These are phyloP conservation scores for Tagetes patula DNA, from an alignment of 129 eudicot genomes.

Conservation along the genomic window DNA sequence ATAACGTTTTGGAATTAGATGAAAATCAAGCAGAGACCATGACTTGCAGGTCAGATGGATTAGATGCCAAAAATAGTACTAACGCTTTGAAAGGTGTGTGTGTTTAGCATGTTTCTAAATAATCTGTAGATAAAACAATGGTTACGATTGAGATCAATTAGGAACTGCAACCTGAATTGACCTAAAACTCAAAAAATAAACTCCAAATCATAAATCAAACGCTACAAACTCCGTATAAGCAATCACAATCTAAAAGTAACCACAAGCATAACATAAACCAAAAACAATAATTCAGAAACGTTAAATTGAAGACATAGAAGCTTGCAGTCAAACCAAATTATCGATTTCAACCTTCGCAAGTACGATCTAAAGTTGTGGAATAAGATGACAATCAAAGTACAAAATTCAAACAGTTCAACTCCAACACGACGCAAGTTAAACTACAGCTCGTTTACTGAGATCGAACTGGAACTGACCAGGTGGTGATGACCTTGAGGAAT, in stretches of 20 bases:
- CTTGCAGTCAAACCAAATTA: not conserved
- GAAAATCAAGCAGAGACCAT: not conserved
- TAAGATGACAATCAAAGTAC: not conserved
- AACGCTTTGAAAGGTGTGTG: not conserved
- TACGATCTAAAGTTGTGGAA: slow-evolving; percentile 2
- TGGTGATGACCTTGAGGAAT: slow-evolving; percentile 57
- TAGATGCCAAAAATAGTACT: not conserved
- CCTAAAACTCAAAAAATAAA: not conserved
- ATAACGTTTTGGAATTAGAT: no score
- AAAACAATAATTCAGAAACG: not conserved
- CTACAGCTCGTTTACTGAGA: slow-evolving; percentile 20
- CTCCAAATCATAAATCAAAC: slow-evolving; percentile 3
- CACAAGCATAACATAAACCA: not conserved
- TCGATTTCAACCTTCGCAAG: not conserved
- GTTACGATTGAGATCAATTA: not conserved
- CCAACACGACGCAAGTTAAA: not conserved
- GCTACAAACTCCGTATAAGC: not conserved
- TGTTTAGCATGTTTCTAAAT: not conserved
- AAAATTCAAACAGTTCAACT: not conserved
- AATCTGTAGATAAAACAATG: not conserved
- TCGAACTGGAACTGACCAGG: slow-evolving; percentile 41
- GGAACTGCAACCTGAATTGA: not conserved
- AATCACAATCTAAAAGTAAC: not conserved
- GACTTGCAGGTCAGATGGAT: not conserved
- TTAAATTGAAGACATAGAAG: not conserved